phyloP scores from a whole-genome alignment of 345 rosid species.

The Carallia brachiata region DNA sequence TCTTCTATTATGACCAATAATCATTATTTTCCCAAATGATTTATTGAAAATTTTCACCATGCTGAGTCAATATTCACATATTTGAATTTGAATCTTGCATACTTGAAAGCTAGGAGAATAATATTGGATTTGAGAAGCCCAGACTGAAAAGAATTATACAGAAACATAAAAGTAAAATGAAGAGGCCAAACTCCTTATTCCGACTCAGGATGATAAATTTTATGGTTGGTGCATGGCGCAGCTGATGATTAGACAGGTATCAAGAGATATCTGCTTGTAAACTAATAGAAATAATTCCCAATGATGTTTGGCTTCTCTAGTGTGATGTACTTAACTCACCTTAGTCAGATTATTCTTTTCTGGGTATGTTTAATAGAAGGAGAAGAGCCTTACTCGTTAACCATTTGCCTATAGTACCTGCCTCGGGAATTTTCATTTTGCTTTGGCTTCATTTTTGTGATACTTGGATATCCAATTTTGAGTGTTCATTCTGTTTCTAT shows the following conservation, averaged over 20 bases:
- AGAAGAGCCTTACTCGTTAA: no score
- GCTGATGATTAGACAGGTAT: not conserved
- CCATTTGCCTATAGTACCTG: no score
- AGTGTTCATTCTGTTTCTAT: no score
- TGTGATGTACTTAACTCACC: no score
- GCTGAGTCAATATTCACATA: not conserved
- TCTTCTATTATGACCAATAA: slow-evolving; percentile 8
- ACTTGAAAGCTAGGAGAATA: not conserved
- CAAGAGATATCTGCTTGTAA: not conserved
- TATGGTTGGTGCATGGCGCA: not conserved
- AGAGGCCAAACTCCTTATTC: no score
- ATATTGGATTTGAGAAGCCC: not conserved
- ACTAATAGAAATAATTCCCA: not conserved
- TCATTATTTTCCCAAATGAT: not conserved
- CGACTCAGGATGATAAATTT: not conserved
- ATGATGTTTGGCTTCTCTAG: not conserved
- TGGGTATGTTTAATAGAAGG: no score
- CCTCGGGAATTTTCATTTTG: no score
- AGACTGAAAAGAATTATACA: not conserved
- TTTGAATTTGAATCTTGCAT: not conserved
- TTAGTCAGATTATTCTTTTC: no score
- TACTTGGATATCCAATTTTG: no score
- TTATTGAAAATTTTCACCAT: not conserved
- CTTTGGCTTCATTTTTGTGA: no score
- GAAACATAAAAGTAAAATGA: not conserved